Conservation (phyloP, 1,284 basidiomycete genomes). For the Rhodofomes roseus region DNA sequence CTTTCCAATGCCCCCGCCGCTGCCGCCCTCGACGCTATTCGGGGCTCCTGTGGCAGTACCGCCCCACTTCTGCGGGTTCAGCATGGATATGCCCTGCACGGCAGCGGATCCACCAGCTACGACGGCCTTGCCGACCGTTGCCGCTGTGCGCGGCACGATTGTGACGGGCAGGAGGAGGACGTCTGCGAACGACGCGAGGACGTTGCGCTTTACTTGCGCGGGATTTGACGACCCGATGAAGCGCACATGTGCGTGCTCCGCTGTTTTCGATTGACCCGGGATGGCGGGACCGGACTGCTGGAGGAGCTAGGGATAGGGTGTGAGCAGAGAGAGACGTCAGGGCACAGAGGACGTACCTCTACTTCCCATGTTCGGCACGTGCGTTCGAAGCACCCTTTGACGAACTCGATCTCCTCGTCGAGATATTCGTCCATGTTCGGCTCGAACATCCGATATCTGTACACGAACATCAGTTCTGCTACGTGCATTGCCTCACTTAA, state of each 20-base stretch:
- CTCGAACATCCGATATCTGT: slow-evolving; percentile 90
- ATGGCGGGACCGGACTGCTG: slow-evolving; percentile 16
- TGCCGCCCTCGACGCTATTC: slow-evolving; percentile 18
- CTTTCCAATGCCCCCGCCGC: slow-evolving; percentile 9
- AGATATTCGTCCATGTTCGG: slow-evolving; percentile 96
- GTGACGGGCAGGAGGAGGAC: slow-evolving; percentile 91
- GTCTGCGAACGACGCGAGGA: slow-evolving; percentile 88
- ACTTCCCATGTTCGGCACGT: slow-evolving; percentile 81
- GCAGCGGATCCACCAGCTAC: slow-evolving; percentile 77
- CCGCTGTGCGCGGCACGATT: slow-evolving; percentile 81
- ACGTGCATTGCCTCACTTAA: neutral
- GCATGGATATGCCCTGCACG: slow-evolving; percentile 81
- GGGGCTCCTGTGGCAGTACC: slow-evolving; percentile 20
- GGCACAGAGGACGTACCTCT: slow-evolving; percentile 39
- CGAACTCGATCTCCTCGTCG: slow-evolving; percentile 85
- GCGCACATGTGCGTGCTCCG: slow-evolving; percentile 37
- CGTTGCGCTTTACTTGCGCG: slow-evolving; percentile 88
- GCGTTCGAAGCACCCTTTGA: slow-evolving; percentile 70
- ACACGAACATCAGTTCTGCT: neutral
- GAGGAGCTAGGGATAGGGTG: neutral
- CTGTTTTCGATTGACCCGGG: slow-evolving; percentile 11
- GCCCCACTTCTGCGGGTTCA: slow-evolving; percentile 83
- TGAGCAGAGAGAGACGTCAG: neutral
- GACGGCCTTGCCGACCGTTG: slow-evolving; percentile 48
- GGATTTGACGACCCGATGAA: slow-evolving; percentile 88